Evolutionary conservation across 129 eudicot genomes (phyloP).

Genomic region (Ambrosia artemisiifolia): DNA sequence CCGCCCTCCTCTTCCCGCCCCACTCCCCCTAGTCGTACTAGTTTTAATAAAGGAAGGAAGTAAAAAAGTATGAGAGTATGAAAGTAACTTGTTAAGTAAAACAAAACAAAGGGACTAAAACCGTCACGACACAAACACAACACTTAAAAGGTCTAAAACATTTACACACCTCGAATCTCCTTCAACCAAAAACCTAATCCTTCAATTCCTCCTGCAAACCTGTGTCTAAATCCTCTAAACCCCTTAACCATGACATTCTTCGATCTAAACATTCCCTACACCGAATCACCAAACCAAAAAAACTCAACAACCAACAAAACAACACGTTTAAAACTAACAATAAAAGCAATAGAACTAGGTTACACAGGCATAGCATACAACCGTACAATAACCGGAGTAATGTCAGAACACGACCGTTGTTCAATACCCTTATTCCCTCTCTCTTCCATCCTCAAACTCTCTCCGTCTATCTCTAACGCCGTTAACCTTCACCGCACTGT

Average conservation of each 20-base stretch:
- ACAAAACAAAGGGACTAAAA: conserved; percentile 16
- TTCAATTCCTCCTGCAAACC: neutral
- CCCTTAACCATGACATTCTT: conserved; percentile 56
- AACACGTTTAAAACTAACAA: conserved; percentile 53
- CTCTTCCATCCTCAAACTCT: conserved; percentile 42
- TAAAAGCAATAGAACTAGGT: conserved; percentile 79
- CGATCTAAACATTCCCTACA: conserved; percentile 82
- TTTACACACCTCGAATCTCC: conserved; percentile 6
- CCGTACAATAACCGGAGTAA: conserved; percentile 62
- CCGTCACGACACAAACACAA: neutral
- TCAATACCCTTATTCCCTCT: conserved; percentile 49
- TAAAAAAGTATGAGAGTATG: too few relatives aligned
- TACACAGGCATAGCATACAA: conserved; percentile 84
- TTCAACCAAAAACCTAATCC: conserved; percentile 14
- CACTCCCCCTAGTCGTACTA: too few relatives aligned
- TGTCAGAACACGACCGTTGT: conserved; percentile 78
- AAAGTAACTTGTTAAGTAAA: too few relatives aligned
- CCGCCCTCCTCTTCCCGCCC: too few relatives aligned
- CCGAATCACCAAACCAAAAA: conserved; percentile 52
- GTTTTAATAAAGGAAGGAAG: too few relatives aligned
- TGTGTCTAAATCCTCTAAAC: neutral
- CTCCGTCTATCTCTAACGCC: conserved; percentile 53
- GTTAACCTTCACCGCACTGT: conserved; percentile 63
- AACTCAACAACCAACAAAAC: conserved; percentile 33
- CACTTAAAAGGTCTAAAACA: neutral